Conservation (phyloP, 805 yeast species). For the Candida yuanshanica region DNA sequence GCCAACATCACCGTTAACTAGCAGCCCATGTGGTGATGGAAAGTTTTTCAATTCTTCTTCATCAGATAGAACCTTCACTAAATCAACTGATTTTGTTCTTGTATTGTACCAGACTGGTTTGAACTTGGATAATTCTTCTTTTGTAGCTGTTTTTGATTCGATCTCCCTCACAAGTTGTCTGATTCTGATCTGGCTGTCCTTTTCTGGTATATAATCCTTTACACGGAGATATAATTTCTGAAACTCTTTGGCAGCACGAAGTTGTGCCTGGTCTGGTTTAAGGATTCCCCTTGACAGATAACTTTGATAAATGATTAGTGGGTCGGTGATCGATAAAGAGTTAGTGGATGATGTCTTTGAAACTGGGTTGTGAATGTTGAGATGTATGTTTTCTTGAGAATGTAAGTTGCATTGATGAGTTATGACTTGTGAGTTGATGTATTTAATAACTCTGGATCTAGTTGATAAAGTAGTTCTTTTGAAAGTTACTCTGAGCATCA, state of each 20-base stretch:
- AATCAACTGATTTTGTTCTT: slow-evolving; percentile 24
- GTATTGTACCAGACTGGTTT: slow-evolving; percentile 2
- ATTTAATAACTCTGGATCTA: not conserved
- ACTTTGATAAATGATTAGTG: slow-evolving; percentile 49
- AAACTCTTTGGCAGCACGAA: slow-evolving; percentile 56
- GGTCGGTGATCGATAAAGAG: slow-evolving; percentile 51
- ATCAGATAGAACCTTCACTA: slow-evolving; percentile 48
- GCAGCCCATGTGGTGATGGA: slow-evolving; percentile 58
- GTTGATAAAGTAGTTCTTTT: too few relatives aligned
- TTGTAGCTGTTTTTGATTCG: slow-evolving; percentile 16
- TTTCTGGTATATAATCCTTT: slow-evolving; percentile 48
- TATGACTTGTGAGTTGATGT: not conserved
- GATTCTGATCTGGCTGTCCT: slow-evolving; percentile 14
- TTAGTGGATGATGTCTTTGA: slow-evolving; percentile 11
- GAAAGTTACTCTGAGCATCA: too few relatives aligned
- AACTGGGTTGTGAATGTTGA: not conserved
- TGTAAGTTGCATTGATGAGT: not conserved
- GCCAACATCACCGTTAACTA: slow-evolving; percentile 64
- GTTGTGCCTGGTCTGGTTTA: slow-evolving; percentile 50
- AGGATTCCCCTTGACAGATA: slow-evolving; percentile 47
- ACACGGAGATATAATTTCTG: slow-evolving; percentile 55
- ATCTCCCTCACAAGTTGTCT: slow-evolving; percentile 27
- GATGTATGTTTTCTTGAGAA: not conserved
- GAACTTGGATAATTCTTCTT: slow-evolving; percentile 7
- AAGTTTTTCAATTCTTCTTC: slow-evolving; percentile 53